Evolutionary conservation across 306 rosid species (phyloP).

Genomic region (Oxytropis ochrocephala): DNA sequence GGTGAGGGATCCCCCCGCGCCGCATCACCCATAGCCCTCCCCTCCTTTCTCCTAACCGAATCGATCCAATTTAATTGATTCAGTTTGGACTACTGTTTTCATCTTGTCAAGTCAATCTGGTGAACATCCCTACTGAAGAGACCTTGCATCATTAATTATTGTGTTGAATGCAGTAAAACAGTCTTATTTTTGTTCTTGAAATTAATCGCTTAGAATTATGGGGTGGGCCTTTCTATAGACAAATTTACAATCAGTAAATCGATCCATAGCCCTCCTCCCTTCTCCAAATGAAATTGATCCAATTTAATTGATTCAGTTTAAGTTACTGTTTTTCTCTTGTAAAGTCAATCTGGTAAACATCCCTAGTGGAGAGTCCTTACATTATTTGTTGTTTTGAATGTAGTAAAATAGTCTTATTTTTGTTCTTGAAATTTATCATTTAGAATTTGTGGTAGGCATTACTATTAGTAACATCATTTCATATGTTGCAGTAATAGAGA

Average conservation of each 20-base stretch:
- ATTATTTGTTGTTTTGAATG: neutral
- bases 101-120: neutral
- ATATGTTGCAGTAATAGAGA: conserved; percentile 54
- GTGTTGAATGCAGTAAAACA: neutral
- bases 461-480: neutral
- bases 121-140: neutral
- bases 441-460: neutral
- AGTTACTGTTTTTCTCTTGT: neutral
- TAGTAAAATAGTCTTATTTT: neutral
- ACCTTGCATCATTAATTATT: neutral
- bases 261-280: too few relatives aligned
- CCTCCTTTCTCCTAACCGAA: neutral
- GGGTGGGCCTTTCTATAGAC: neutral
- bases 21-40: too few relatives aligned
- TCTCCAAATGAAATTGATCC: neutral
- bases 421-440: neutral
- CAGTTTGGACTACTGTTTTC: neutral
- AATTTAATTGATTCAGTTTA: neutral
- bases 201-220: neutral
- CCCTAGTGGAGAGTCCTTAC: neutral
- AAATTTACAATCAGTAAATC: neutral
- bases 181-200: neutral
- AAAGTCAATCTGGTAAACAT: neutral
- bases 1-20: too few relatives aligned
- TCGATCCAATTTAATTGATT: neutral